Percentiles rank a stretch among this genome's conserved stretches.
phyloP scores from a whole-genome alignment of 768 basidiomycete genomes.

The Exidia glandulosa region DNA sequence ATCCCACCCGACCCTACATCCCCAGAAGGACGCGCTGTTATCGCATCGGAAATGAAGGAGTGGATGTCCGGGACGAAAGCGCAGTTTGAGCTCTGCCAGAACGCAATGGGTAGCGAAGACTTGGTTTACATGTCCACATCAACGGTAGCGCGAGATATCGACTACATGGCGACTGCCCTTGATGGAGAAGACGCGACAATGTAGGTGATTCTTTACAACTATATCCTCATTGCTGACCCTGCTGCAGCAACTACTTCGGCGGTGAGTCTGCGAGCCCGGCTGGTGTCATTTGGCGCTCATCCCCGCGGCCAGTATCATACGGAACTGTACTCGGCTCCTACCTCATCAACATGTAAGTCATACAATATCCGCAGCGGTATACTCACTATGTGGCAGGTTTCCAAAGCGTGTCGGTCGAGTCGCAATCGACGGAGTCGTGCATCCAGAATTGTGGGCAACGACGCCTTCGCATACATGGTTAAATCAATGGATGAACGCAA shows the following conservation, averaged over 20 bases:
- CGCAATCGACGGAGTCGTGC: slow-evolving; percentile 8
- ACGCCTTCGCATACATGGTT: slow-evolving; percentile 3
- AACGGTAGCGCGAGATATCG: slow-evolving; percentile 8
- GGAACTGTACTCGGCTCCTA: slow-evolving; percentile 9
- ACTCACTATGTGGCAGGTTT: slow-evolving; percentile 3
- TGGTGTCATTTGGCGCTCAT: background rate
- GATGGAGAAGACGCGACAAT: slow-evolving; percentile 9
- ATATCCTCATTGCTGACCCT: background rate
- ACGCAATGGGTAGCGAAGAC: slow-evolving; percentile 3
- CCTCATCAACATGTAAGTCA: slow-evolving; percentile 10
- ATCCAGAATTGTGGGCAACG: slow-evolving; percentile 4
- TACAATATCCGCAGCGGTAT: background rate
- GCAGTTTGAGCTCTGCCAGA: slow-evolving; percentile 3
- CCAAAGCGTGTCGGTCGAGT: slow-evolving; percentile 10
- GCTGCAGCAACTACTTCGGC: slow-evolving; percentile 8
- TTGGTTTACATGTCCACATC: slow-evolving; percentile 10
- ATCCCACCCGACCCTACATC: slow-evolving; percentile 1
- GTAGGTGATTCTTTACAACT: slow-evolving; percentile 4
- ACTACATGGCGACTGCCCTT: slow-evolving; percentile 6
- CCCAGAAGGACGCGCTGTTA: background rate
- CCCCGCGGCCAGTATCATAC: slow-evolving; percentile 1
- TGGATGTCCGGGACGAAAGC: background rate
- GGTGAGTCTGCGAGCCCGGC: background rate
- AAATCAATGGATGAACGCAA: slow-evolving; percentile 1
- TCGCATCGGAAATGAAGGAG: background rate